Base-by-base conservation (phyloP, 2,329 filamentous ascomycete species). In the Hymenotorrendiella dingleyae region DNA sequence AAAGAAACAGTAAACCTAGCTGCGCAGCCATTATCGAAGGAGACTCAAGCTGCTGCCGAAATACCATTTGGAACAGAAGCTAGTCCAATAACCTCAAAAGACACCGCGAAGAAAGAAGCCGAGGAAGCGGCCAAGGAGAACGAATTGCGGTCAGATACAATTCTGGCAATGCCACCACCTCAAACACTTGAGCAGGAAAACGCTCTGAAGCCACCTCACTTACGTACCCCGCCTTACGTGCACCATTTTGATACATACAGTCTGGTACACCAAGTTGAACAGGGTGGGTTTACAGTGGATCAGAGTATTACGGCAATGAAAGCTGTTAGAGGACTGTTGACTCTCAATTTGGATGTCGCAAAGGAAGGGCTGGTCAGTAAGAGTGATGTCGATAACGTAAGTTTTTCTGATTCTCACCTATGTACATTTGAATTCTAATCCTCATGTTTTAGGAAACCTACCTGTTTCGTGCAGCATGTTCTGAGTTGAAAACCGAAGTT, bases 211-310 rank as follows among this genome's bases (percentile, higher is more conserved):
- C 74, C 78, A 17, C 83, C 83, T 4, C 81, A 89, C 60, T 76
- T 85, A 60, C 73, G 79, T 36, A 76, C 86, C 0, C 78, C 86
- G 6, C 85, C 82, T 1, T 94, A 95, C 60, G 81, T 95, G 24
- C 93, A 98, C 67, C 89, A 97, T 67, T 98, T 98, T 65, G 91
- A 98, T 66, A 95, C 84, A 19, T 98, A 93, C 65, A 82, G 80
- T 11, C 76, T 97, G 4, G 93, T 97, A 12, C 84, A 84, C 58
- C 80, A 87, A 55, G 78, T 98, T 12, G 74, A 81, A 14, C 68
- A 67, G 0, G 80, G 81, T 10, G 84, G 84, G 0, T 96, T 89
- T 65, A 79, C 76, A 1, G 71, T 77, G 33, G 73, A 73, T 0
- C 91, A 96, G 64, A 81, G 88, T 20, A 80, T 89, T 38, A 87